Conservation (phyloP, 2,329 filamentous ascomycete genomes). For the Fusarium brevicatenulatum region DNA sequence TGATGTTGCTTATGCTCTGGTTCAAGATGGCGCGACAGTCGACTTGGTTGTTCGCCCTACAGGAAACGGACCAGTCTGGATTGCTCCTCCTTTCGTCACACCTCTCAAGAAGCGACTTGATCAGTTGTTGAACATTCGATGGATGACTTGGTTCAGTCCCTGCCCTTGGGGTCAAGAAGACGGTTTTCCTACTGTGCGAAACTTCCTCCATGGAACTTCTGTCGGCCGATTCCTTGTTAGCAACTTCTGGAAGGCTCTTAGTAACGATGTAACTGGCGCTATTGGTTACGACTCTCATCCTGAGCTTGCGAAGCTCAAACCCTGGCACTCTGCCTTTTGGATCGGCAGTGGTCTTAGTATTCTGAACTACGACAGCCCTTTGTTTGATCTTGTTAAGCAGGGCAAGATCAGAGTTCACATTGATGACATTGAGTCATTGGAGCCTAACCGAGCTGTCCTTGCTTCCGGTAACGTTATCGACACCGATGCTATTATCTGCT, state of each 20-base stretch:
- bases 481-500: slow-evolving; percentile 60
- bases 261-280: slow-evolving; percentile 56
- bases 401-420: slow-evolving; percentile 60
- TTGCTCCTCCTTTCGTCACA: slow-evolving; percentile 67
- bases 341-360: slow-evolving; percentile 63
- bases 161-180: slow-evolving; percentile 71
- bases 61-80: slow-evolving; percentile 65
- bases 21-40: slow-evolving; percentile 57
- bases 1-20: slow-evolving; percentile 67
- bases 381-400: slow-evolving; percentile 61
- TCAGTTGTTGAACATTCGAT: slow-evolving; percentile 61
- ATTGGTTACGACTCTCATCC: slow-evolving; percentile 59
- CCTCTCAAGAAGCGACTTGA: slow-evolving; percentile 70
- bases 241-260: slow-evolving; percentile 61
- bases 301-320: slow-evolving; percentile 53
- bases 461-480: slow-evolving; percentile 53
- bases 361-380: slow-evolving; percentile 61
- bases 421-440: slow-evolving; percentile 57
- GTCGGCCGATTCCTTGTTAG: slow-evolving; percentile 60
- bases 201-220: slow-evolving; percentile 61
- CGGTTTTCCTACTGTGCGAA: slow-evolving; percentile 59
- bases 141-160: slow-evolving; percentile 72
- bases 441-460: slow-evolving; percentile 53
- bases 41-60: slow-evolving; percentile 61
- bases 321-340: slow-evolving; percentile 56